These are phyloP conservation scores for Suhomyces ambrosiae DNA, from an alignment of 1,139 yeast species.

Conservation along the genomic window DNA sequence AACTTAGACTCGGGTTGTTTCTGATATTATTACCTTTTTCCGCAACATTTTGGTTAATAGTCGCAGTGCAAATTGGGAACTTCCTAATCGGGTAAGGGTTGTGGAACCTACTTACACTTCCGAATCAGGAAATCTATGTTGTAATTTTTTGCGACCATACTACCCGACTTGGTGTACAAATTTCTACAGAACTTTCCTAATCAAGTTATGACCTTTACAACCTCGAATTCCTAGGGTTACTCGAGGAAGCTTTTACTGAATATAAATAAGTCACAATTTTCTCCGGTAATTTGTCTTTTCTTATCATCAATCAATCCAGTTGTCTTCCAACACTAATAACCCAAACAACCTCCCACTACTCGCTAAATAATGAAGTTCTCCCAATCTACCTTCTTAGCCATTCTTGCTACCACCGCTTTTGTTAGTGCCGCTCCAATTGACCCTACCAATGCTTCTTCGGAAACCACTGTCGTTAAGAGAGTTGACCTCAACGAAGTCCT, in stretches of 20 bases:
- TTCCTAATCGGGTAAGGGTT: slow-evolving; percentile 16
- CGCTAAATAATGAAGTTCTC: slow-evolving; percentile 43
- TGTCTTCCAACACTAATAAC: slow-evolving; percentile 6
- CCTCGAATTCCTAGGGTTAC: too few species aligned
- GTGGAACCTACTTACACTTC: slow-evolving; percentile 14
- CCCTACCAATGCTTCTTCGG: slow-evolving; percentile 17
- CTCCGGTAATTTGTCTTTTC: slow-evolving; percentile 4
- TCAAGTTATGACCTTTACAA: slow-evolving; percentile 10
- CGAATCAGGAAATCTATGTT: slow-evolving; percentile 13
- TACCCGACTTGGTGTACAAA: slow-evolving; percentile 10
- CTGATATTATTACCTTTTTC: slow-evolving; percentile 3
- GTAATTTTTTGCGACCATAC: slow-evolving; percentile 9
- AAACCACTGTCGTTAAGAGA: slow-evolving; percentile 37
- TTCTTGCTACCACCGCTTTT: slow-evolving; percentile 43
- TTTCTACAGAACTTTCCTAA: slow-evolving; percentile 13
- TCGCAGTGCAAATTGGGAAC: slow-evolving; percentile 2
- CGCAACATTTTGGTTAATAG: background rate
- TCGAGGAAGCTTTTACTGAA: too few species aligned
- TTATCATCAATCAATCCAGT: slow-evolving; percentile 11
- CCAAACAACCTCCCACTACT: slow-evolving; percentile 3
- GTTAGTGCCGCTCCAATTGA: slow-evolving; percentile 46
- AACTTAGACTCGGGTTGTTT: background rate
- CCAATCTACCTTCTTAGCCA: slow-evolving; percentile 44
- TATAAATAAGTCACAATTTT: slow-evolving; percentile 10
- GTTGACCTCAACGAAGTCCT: slow-evolving; percentile 39